Evolutionary conservation across 2,329 filamentous ascomycete species (phyloP), one percentile per base, ranked within the genome.

Genomic region (Xylariaceae sp.): DNA sequence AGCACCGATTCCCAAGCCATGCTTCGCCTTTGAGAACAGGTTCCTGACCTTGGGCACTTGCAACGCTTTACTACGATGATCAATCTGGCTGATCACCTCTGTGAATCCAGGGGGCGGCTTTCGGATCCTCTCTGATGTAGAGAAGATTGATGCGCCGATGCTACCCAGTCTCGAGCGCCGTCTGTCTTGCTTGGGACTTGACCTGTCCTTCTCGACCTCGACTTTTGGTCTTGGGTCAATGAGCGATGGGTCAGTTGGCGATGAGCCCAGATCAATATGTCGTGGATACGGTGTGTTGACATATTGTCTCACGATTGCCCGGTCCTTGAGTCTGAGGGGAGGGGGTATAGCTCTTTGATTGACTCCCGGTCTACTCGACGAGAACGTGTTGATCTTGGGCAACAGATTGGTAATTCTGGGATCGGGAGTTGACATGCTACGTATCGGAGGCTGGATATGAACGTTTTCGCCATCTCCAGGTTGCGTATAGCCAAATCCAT

Each of bases 201-300:
- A 37, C 10, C 56, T 58, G 13, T 58, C 57, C 1, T 53, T 9
- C 9, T 55, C 56, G 11, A 56, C 5, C 23, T 30, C 23, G 23
- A 5, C 23, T 30, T 30, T 30, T 30, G 23, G 23, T 5, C 4
- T 4, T 30, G 23, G 23, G 23, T 30, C 23, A 30, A 30, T 30
- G 23, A 30, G 23, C 3, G 23, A 59, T 2, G 54, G 37, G 53
- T 54, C 63, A 48, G 49, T 61, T 18, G 61, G 60, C 34, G 64
- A 58, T 8, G 50, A 17, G 4, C 47, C 51, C 7, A 58, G 59
- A 37, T 57, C 50, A 3, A 51, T 13, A 15, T 49, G 49, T 11
- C 57, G 48, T 37, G 66, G 65, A 51, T 66, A 68, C 15, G 68
- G 67, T 52, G 68, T 68, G 59, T 66, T 68, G 35, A 68, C 61